Conservation (phyloP, 768 basidiomycete species). For the Russula brevipes region DNA sequence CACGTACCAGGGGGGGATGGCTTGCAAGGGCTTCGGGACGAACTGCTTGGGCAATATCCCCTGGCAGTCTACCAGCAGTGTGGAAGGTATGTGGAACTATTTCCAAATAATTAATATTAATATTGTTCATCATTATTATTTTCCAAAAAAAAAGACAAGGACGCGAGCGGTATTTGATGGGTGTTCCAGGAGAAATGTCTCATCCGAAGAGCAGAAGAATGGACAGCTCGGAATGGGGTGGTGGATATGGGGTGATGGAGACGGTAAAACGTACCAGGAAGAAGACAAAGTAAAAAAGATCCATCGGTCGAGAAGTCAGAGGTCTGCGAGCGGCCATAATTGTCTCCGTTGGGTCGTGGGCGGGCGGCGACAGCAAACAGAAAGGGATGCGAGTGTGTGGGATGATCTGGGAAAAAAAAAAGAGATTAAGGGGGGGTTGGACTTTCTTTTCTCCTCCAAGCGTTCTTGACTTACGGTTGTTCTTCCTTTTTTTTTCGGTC, state of each 20-base stretch:
- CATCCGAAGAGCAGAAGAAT: too few species aligned
- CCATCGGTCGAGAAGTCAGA: conserved; percentile 53
- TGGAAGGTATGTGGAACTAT: conserved; percentile 63
- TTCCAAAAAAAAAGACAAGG: background rate
- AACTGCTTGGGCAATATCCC: conserved; percentile 50
- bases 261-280: conserved; percentile 46
- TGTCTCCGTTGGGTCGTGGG: background rate
- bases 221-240: too few species aligned
- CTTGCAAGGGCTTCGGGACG: conserved; percentile 44
- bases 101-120: background rate
- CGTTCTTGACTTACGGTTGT: too few species aligned
- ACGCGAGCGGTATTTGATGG: too few species aligned
- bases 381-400: background rate
- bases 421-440: too few species aligned
- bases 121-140: too few species aligned
- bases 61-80: conserved; percentile 68
- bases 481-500: too few species aligned
- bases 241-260: background rate
- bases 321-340: conserved; percentile 29
- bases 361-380: background rate
- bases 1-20: conserved; percentile 48
- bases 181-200: too few species aligned
- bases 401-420: background rate
- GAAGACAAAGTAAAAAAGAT: conserved; percentile 65
- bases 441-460: too few species aligned